These are phyloP conservation scores for Linnemannia zychae DNA, from an alignment of 192 early-diverging fungal species.

Conservation along the genomic window DNA sequence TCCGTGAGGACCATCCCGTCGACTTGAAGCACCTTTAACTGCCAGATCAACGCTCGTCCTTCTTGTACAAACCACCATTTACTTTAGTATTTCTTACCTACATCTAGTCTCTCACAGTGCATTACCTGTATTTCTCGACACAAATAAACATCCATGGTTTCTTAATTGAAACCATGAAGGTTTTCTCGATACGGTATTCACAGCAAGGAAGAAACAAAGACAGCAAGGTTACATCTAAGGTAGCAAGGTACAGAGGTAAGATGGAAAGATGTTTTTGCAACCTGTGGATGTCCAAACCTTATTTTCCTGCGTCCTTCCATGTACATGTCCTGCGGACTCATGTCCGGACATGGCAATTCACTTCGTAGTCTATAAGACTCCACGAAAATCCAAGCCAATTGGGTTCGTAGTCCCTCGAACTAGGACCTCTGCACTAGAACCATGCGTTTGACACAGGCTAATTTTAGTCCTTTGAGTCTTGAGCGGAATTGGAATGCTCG, in stretches of 20 bases:
- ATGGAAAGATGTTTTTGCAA: too few relatives aligned
- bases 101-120: neutral
- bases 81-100: neutral
- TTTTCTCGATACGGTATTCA: neutral
- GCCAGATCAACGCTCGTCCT: neutral
- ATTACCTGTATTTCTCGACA: neutral
- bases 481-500: constrained; percentile 6
- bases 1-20: neutral
- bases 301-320: too few relatives aligned
- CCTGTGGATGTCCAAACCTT: constrained; percentile 2
- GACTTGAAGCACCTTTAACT: neutral
- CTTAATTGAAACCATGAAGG: neutral
- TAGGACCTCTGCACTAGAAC: constrained; percentile 11
- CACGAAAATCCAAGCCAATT: neutral
- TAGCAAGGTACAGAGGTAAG: too few relatives aligned
- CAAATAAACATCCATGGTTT: neutral
- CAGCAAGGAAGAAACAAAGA: too few relatives aligned
- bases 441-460: constrained; percentile 7
- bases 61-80: neutral
- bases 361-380: constrained; percentile 4
- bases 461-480: neutral
- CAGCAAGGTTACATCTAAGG: too few relatives aligned
- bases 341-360: constrained; percentile 17
- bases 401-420: constrained; percentile 8
- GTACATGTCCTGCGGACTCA: neutral